Evolutionary conservation across 164 flowering plant species (phyloP), one percentile per base, ranked within the genome.

Genomic region (Echeveria elegans): DNA sequence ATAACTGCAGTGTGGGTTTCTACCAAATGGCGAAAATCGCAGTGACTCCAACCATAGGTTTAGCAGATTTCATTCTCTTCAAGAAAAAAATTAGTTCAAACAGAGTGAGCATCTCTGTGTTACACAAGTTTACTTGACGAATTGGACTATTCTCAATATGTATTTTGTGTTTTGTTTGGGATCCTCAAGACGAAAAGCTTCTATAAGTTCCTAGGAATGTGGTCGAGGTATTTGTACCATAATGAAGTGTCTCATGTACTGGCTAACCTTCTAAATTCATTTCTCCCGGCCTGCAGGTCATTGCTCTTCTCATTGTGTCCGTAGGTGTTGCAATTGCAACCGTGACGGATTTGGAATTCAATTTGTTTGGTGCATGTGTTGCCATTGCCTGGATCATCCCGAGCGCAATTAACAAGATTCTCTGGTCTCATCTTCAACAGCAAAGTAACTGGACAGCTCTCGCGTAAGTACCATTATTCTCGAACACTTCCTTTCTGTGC

Each of bases 21-120:
- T 94, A 94, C 79, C 98, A 94, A 82, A 90, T 94, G 97, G 90
- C 97, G 26, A 94, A 90, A 83, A 94, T 94, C 74, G 96, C 96
- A 30, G 98, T 94, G 43, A 94, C 96, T 24, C 98, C 97, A 28
- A 83, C 93, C 23, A 90, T 94, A 66, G 96, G 90, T 71, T 74
- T 90, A 52, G 92, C 96, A 28, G 98, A 94, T 73, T 94, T 90
- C 73, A 61, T 89, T 52, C 68, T 82, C 66, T 85, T 83, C 63
- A 71, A 77, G 53, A 90, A 86, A 75, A 81, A 65, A 64, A 89
- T 86, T 67, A 82, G 92, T 52, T 79, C 64, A 71, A 72, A 70
- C 37, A 90, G 87, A 92, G 97, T 90, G 78, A 81, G 61, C 32
- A 56, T 26, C 61, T 28, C 2, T 7, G 16, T 56, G 32, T 28